phyloP scores from a whole-genome alignment of 1,139 yeast species.

The Yamadazyma dendronema region DNA sequence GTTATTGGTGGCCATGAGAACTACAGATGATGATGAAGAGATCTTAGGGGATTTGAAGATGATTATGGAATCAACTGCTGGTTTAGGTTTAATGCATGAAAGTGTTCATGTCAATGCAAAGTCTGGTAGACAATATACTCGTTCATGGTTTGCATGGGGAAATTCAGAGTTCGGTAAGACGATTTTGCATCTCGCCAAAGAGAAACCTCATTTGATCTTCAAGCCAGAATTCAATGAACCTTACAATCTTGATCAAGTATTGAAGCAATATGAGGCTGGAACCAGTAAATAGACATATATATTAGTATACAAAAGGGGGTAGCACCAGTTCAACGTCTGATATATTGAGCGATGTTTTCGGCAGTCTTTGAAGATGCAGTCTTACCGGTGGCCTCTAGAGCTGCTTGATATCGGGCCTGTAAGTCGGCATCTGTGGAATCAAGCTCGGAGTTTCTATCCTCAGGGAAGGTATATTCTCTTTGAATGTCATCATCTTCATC shows the following conservation, averaged over 20 bases:
- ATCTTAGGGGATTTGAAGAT: conserved; percentile 49
- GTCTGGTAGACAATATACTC: conserved; percentile 49
- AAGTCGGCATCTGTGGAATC: conserved; percentile 39
- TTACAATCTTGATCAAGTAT: conserved; percentile 29
- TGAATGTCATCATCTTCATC: conserved; percentile 65
- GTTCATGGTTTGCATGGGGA: conserved; percentile 96
- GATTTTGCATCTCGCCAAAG: conserved; percentile 66
- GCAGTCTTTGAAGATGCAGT: conserved; percentile 64
- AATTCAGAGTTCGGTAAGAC: conserved; percentile 89
- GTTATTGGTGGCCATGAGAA: conserved; percentile 66
- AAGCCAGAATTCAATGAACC: conserved; percentile 35
- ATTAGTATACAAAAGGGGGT: conserved; percentile 1
- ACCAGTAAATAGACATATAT: background rate
- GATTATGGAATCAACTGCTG: conserved; percentile 63
- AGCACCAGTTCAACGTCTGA: conserved; percentile 34
- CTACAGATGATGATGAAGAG: conserved; percentile 70
- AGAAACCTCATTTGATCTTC: conserved; percentile 74
- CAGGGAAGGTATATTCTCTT: conserved; percentile 76
- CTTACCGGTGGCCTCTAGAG: conserved; percentile 64
- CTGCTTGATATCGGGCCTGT: conserved; percentile 70
- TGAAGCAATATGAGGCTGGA: conserved; percentile 4
- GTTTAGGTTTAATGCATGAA: conserved; percentile 83
- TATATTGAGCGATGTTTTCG: conserved; percentile 67
- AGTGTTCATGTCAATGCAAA: conserved; percentile 64
- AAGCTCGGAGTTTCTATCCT: conserved; percentile 64